Evolutionary conservation across 768 basidiomycete genomes (phyloP), one percentile per base, ranked within the genome.

Genomic region (Clitopilus passeckerianus): DNA sequence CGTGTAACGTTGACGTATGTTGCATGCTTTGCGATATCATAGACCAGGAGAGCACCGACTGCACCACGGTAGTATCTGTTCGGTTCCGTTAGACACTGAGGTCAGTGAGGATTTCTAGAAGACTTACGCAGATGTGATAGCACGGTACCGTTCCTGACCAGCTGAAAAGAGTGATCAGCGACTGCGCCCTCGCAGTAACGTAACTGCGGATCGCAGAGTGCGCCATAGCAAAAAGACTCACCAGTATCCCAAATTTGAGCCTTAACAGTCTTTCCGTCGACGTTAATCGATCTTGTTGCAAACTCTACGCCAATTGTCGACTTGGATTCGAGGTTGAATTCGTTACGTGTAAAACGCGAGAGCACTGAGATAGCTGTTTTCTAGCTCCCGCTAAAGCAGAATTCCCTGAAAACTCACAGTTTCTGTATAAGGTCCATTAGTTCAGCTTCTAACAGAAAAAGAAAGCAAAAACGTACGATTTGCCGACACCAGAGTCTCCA

Each of bases 211-310:
- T 27, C 57, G 23, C 56, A 20, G 6, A 18, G 35, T 57, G 41
- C 44, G 30, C 37, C 37, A 60, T 61, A 34, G 34, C 43, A 33
- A 59, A 16, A 54, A 50, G 54, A 74, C 90, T 66, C 65, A 93
- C 93, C 94, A 66, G 96, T 99, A 75, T 99, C 97, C 96, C 96
- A 99, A 67, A 99, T 91, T 76, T 98, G 96, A 20, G 96, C 96
- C 75, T 98, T 98, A 66, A 99, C 85, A 1, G 88, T 95, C 86
- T 98, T 98, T 41, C 86, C 86, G 71, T 98, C 96, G n/a, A 98
- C 92, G 65, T 83, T 90, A 72, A 94, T 93, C 16, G 93, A 91
- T 69, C 97, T 86, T 43, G 96, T 98, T 3, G 96, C 97, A 68
- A 99, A 99, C 76, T 98, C 96, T 66, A 99, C 96, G 57, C 97